phyloP scores from a whole-genome alignment of 2,329 filamentous ascomycete genomes.

The Colletotrichum sp. region DNA sequence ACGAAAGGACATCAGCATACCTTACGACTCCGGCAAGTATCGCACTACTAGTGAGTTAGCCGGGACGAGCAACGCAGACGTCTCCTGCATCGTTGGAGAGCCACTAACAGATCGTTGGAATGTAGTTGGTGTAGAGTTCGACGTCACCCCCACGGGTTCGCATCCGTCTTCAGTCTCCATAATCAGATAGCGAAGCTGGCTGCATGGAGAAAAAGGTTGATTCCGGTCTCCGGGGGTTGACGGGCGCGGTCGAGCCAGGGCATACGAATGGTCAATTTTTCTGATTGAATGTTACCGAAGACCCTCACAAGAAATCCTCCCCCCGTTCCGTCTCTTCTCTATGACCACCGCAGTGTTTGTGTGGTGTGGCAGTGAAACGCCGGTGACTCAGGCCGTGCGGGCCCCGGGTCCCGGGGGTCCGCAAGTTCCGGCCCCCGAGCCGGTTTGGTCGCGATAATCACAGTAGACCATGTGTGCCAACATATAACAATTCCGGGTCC shows the following conservation, averaged over 20 bases:
- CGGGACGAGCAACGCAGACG: no score
- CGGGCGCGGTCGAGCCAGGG: not conserved
- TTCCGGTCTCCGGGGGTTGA: not conserved
- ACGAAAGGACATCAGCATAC: no score
- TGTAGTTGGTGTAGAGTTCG: not conserved
- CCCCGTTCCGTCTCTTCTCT: accelerated
- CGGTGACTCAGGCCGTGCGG: not conserved
- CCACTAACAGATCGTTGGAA: no score
- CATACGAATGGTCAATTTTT: not conserved
- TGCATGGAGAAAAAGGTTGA: not conserved
- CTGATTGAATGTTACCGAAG: not conserved
- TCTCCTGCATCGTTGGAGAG: no score
- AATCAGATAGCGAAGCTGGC: not conserved
- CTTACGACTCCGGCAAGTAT: no score
- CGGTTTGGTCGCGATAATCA: no score
- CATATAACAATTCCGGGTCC: no score
- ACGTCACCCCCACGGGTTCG: not conserved
- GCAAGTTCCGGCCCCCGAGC: not conserved
- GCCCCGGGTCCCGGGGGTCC: not conserved
- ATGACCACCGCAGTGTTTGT: accelerated
- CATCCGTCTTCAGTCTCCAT: not conserved
- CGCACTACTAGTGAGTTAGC: no score
- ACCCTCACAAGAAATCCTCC: not conserved
- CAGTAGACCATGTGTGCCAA: no score
- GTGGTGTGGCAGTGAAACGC: not conserved